Evolutionary conservation across 2,329 filamentous ascomycete species (phyloP), one percentile per base, ranked within the genome.

Genomic region (Orbilia blumenaviensis): DNA sequence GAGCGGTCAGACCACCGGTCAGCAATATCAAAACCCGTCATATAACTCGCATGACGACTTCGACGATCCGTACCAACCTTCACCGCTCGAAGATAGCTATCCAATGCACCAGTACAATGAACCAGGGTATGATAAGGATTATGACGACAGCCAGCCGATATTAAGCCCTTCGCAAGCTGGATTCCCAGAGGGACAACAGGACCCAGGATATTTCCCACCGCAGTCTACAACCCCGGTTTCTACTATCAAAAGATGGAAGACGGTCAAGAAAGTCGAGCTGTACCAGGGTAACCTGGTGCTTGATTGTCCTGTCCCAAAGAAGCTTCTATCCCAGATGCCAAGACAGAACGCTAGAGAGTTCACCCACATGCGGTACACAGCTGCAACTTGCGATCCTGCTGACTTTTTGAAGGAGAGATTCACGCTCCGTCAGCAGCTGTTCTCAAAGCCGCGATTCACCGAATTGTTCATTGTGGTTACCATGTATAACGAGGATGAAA

Each of bases 401-500:
- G 86, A 90, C 36, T 92, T 91, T 81, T 88, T 87, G 79, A 85
- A 87, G 5, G 87, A 91, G 80, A 87, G 88, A 41, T 92, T 91
- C 79, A 91, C 89, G 0, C 82, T 92, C 74, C 88, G 90, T 67
- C 90, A 91, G 83, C 86, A 88, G 79, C 84, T 92, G 10, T 92
- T 91, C 79, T 88, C 88, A 16, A 90, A 91, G 82, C 88, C 88
- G 2, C 85, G 90, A 77, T 87, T 90, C 78, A 92, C 90, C 0
- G 90, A 92, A 82, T 83, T 92, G 9, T 91, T 92, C 82, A 91
- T 92, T 77, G 89, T 89, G 10, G 86, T 92, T 61, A 92, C 90
- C 36, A 91, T 91, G 89, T 99, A 99, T 85, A 99, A 99, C 82
- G 95, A 99, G 82, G 94, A 99, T 82, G 95, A 99, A 80, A 90